Conservation (phyloP, 805 yeast species). For the Metschnikowia koreensis region DNA sequence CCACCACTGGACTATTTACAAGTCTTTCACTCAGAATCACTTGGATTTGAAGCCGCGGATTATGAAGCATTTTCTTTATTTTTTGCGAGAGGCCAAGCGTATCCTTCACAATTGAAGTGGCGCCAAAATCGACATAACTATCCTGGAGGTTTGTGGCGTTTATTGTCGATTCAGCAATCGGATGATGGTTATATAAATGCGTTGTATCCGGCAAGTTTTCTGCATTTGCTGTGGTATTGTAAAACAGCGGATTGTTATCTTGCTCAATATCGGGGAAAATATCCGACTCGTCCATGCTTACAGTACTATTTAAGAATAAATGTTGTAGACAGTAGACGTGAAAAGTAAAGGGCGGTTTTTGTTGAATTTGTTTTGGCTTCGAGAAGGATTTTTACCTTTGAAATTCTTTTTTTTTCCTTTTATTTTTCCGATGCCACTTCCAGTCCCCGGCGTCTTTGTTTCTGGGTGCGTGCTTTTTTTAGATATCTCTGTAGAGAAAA, state of each 20-base stretch:
- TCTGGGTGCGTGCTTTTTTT: background rate
- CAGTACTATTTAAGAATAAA: background rate
- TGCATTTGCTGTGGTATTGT: constrained; percentile 29
- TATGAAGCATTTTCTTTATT: constrained; percentile 29
- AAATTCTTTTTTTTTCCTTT: background rate
- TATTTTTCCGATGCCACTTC: background rate
- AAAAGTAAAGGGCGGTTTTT: too few species aligned
- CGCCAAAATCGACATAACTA: constrained; percentile 16
- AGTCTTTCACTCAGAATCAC: constrained; percentile 37
- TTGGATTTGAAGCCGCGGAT: constrained; percentile 27
- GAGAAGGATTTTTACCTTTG: background rate
- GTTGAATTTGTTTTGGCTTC: too few species aligned
- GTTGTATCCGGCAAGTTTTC: constrained; percentile 6
- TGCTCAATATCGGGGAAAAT: constrained; percentile 42
- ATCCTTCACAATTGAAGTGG: constrained; percentile 17
- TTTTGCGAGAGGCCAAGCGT: constrained; percentile 18
- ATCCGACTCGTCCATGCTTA: constrained; percentile 17
- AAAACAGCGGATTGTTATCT: constrained; percentile 45
- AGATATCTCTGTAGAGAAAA: background rate
- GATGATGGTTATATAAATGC: background rate
- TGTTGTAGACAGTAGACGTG: too few species aligned
- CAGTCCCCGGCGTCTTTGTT: background rate
- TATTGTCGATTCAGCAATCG: background rate
- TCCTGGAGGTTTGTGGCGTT: constrained; percentile 12
- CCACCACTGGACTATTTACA: constrained; percentile 36